Evolutionary conservation across 306 rosid genomes (phyloP), one percentile per base, ranked within the genome.

Genomic region (Inga laurina): DNA sequence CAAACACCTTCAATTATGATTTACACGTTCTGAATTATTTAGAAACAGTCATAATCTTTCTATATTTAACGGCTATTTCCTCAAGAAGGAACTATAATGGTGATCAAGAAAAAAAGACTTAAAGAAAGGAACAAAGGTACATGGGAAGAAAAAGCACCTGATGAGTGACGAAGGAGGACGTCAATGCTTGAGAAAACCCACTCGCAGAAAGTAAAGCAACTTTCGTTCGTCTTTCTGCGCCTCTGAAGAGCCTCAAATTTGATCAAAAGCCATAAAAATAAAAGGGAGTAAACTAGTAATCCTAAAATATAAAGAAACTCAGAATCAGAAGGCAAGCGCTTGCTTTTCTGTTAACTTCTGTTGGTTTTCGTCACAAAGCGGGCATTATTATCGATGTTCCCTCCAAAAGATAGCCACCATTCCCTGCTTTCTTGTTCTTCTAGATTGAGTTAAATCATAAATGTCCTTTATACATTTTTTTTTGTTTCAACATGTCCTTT

Each of bases 201-300:
- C 32, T 19, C 43, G 39, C 74, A 80, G 83, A 88, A 87, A 89
- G 90, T 82, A 76, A 81, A 74, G 70, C 67, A 56, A 77, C 85
- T 87, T 87, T 84, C 73, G 76, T 27, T 72, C 15, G 79, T 51
- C 72, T 72, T 84, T 74, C 82, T 85, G 80, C 70, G 43, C 34
- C 77, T 41, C 86, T 62, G 87, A 85, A 66, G 86, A 78, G 85
- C 85, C 86, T 89, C 93, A 82, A 93, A 88, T 88, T 90, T 80
- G 39, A 30, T 64, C 19, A 30, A 27, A 67, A 18, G 43, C 21
- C 19, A 34, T 7, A 0, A 65, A 1, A 35, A 27, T 27, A 8
- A 30, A 14, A 61, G 16, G 45, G 93, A 91, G 88, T 87, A 76
- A 73, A 84, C 35, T 84, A 79, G 41, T 69, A 37, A 69, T 15